Percentiles rank a stretch among this genome's conserved stretches.
Conservation (phyloP, 352 stramenopile species). For the Phytophthora sansomeana region DNA sequence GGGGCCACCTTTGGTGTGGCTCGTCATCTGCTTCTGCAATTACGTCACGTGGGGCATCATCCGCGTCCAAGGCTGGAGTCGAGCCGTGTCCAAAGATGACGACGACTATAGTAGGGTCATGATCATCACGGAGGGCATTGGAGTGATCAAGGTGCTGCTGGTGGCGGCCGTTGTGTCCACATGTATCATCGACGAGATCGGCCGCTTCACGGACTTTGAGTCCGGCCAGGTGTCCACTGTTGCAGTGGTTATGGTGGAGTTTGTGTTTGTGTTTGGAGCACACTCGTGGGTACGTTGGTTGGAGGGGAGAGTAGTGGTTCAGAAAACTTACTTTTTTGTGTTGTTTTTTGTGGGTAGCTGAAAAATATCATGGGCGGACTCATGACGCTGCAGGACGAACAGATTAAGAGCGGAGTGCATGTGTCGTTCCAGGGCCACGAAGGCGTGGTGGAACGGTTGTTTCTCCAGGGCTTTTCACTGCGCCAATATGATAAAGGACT, state of each 20-base stretch:
- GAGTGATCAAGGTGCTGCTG: slow-evolving; percentile 86
- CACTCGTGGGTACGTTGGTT: slow-evolving; percentile 76
- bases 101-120: slow-evolving; percentile 88
- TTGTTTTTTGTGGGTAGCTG: slow-evolving; percentile 44
- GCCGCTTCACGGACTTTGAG: slow-evolving; percentile 80
- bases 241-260: slow-evolving; percentile 80
- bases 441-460: slow-evolving; percentile 84
- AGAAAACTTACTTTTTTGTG: neutral
- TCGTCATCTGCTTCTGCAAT: slow-evolving; percentile 83
- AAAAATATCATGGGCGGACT: slow-evolving; percentile 89
- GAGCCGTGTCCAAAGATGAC: slow-evolving; percentile 69
- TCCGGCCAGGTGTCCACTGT: slow-evolving; percentile 83
- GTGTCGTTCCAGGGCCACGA: slow-evolving; percentile 80
- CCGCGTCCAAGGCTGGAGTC: slow-evolving; percentile 83
- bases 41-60: slow-evolving; percentile 88
- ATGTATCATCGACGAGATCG: slow-evolving; percentile 87
- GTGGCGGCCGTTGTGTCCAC: slow-evolving; percentile 84
- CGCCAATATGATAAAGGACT: slow-evolving; percentile 85
- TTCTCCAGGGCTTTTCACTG: slow-evolving; percentile 83
- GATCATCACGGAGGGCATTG: slow-evolving; percentile 89
- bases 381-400: slow-evolving; percentile 83
- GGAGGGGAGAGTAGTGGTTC: neutral
- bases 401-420: slow-evolving; percentile 82
- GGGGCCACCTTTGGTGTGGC: slow-evolving; percentile 81
- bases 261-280: slow-evolving; percentile 80